Base-by-base conservation (phyloP, 2,329 filamentous ascomycete genomes). In the Alternaria novae-zelandiae region DNA sequence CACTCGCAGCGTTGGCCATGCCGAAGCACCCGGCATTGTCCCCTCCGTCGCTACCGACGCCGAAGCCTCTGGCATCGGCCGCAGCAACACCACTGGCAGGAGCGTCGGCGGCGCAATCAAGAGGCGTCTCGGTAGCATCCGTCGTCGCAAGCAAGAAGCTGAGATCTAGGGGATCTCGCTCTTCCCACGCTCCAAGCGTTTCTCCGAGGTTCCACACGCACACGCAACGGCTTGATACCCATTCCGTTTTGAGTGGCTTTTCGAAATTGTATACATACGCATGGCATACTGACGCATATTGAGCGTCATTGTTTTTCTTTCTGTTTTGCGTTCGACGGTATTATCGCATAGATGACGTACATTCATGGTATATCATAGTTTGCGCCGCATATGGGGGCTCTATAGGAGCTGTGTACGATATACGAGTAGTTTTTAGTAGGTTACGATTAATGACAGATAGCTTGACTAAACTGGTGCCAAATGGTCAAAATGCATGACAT, bases 121-220 rank as follows among this genome's bases (percentile, higher is more conserved):
- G 80, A 84, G 81, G 78, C 77, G 83, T 23, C 79, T 85, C 50
- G 82, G 82, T 49, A 83, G 82, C 69, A 70, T 84, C 54, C 79
- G 82, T 61, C 80, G 78, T 63, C 70, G 74, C 60, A 76, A 73
- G 68, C 73, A 71, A 25, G 74, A 73, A 7, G 63, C 67, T 13
- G 71, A 70, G 59, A 63, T 66, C 53, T 74, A 73, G 68, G 63
- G 57, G 21, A 53, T 56, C 23, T 59, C 61, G 43, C 60, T 61
- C 26, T 65, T 59, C 15, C 44, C 44, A 7, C 43, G 54, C 46
- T 23, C 51, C 6, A 55, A 45, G 26, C 51, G 45, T 4, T 53
- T 47, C 4, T 54, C 58, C n/a, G 32, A 56, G 13, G 21, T 32
- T 25, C 45, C 26, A 15, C 57, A 41, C 28, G 28, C 28, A 41